These are phyloP conservation scores for Porodaedalea pini DNA, from an alignment of 1,284 basidiomycete genomes.

Conservation along the genomic window DNA sequence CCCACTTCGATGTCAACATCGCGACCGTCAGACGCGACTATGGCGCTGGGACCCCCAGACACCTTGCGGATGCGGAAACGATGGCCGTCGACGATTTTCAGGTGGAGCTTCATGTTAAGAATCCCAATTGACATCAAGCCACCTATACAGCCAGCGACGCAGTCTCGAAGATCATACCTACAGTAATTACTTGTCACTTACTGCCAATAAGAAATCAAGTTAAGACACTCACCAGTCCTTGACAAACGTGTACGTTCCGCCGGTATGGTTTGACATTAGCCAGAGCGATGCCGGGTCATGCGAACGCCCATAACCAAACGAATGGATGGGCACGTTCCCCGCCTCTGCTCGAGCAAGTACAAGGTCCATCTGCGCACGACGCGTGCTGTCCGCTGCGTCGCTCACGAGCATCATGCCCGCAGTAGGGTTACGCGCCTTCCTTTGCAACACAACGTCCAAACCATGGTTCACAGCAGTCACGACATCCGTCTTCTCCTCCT, in stretches of 20 bases:
- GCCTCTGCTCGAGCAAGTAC: slow-evolving; percentile 95
- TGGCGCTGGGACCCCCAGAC: slow-evolving; percentile 76
- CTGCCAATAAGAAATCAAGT: background rate
- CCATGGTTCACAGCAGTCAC: slow-evolving; percentile 93
- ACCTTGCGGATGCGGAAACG: slow-evolving; percentile 90
- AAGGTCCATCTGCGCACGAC: slow-evolving; percentile 97
- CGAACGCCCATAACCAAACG: slow-evolving; percentile 92
- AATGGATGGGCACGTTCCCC: slow-evolving; percentile 93
- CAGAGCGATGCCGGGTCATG: slow-evolving; percentile 98
- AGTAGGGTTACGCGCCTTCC: slow-evolving; percentile 86
- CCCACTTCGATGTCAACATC: slow-evolving; percentile 95
- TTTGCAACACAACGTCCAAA: slow-evolving; percentile 89
- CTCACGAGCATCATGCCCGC: slow-evolving; percentile 91
- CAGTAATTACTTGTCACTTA: background rate
- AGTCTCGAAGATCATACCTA: slow-evolving; percentile 78
- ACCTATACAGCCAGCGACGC: slow-evolving; percentile 87
- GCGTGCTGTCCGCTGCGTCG: slow-evolving; percentile 85
- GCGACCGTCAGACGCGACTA: slow-evolving; percentile 83
- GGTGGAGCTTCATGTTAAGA: slow-evolving; percentile 86
- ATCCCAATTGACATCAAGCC: slow-evolving; percentile 92
- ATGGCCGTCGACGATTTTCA: slow-evolving; percentile 80
- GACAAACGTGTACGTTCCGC: slow-evolving; percentile 96
- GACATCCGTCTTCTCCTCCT: slow-evolving; percentile 92
- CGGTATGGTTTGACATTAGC: slow-evolving; percentile 97
- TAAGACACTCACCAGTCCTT: slow-evolving; percentile 69